Percentiles rank a stretch among this genome's conserved stretches.
Conservation (phyloP, 768 basidiomycete species). For the Boletus tylopilopsis region DNA sequence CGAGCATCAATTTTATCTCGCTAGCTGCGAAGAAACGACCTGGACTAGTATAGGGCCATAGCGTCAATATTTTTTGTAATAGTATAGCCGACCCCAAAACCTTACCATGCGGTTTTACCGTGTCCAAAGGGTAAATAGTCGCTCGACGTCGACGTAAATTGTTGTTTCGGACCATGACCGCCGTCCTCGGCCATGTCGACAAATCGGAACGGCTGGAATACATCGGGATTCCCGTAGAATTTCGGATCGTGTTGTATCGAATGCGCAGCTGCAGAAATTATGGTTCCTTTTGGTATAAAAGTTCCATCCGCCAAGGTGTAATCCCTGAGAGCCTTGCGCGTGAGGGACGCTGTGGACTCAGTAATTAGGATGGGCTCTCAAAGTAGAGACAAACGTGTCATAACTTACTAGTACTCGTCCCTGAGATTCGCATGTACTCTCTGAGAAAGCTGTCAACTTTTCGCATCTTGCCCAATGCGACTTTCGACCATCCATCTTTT, state of each 20-base stretch:
- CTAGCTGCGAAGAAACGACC: conserved; percentile 42
- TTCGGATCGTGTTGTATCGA: not conserved
- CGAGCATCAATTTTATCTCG: conserved; percentile 45
- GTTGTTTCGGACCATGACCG: not conserved
- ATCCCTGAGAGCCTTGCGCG: not conserved
- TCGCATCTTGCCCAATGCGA: conserved; percentile 27
- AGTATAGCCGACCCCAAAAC: no score
- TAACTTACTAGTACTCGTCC: not conserved
- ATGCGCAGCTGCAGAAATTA: not conserved
- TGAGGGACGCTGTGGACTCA: not conserved
- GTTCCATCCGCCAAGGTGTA: not conserved
- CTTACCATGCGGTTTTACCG: not conserved
- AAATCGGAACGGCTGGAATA: not conserved
- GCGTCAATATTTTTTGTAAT: not conserved
- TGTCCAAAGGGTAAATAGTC: not conserved
- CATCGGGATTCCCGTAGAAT: not conserved
- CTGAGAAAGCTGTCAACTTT: conserved; percentile 41
- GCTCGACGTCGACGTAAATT: not conserved
- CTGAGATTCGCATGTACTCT: not conserved
- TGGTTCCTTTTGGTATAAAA: not conserved
- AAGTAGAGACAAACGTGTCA: not conserved
- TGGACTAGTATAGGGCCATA: not conserved
- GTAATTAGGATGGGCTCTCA: not conserved
- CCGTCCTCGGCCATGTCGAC: not conserved
- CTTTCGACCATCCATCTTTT: conserved; percentile 30